Conservation (phyloP, 192 early-diverging fungal species). For the Podochytrium sp. region DNA sequence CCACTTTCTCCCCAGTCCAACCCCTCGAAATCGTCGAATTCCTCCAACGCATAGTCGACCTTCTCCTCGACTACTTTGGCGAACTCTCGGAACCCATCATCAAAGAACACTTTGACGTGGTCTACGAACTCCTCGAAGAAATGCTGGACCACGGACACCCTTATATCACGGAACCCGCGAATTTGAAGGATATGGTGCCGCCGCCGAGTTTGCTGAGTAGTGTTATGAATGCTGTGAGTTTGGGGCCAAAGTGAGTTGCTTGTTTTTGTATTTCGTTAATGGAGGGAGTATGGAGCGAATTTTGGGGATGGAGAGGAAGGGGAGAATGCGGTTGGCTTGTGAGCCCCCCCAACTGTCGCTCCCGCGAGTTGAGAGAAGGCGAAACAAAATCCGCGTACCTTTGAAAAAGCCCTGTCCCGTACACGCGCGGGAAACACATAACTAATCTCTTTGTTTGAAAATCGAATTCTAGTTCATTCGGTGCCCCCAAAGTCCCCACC, state of each 20-base stretch:
- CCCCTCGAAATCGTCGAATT: constrained; percentile 86
- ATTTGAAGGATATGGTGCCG: constrained; percentile 84
- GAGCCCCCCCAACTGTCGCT: no score
- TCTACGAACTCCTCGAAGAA: constrained; percentile 88
- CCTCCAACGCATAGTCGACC: constrained; percentile 76
- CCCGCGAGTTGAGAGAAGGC: no score
- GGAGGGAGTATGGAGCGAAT: no score
- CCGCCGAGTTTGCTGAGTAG: constrained; percentile 84
- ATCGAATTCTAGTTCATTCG: constrained; percentile 24
- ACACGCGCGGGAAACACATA: no score
- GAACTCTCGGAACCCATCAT: constrained; percentile 79
- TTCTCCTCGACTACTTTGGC: constrained; percentile 84
- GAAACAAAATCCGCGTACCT: no score
- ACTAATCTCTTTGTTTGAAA: no score
- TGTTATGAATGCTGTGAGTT: constrained; percentile 85
- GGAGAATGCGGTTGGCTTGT: no score
- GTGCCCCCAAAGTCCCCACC: constrained; percentile 44
- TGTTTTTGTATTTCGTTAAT: not conserved
- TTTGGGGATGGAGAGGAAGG: no score
- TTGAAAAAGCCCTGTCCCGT: no score
- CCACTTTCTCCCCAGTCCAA: constrained; percentile 57
- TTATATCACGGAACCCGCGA: constrained; percentile 84
- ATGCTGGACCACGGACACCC: constrained; percentile 92
- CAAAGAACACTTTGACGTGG: constrained; percentile 91
- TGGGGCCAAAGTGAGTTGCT: constrained; percentile 70